These are phyloP conservation scores for Cladosporium cucumerinum DNA, from an alignment of 2,329 filamentous ascomycete genomes.

Conservation along the genomic window DNA sequence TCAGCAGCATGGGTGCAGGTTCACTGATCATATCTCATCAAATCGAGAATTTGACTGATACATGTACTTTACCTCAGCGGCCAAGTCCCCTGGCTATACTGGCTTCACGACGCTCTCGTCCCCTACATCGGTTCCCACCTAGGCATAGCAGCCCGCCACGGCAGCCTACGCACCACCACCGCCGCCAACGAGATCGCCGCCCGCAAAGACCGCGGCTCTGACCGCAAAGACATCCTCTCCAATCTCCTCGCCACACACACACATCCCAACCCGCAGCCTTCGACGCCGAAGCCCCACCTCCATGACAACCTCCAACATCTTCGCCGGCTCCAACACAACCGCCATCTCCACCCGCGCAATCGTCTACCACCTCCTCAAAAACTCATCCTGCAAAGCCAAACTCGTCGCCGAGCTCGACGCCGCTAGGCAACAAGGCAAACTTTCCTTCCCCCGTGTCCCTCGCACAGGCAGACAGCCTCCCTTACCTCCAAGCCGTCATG, in stretches of 20 bases:
- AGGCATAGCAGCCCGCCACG: slow-evolving; percentile 29
- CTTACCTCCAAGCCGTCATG: slow-evolving; percentile 44
- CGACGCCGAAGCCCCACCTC: slow-evolving; percentile 38
- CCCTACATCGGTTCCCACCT: slow-evolving; percentile 25
- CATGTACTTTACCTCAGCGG: not conserved
- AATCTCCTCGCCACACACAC: slow-evolving; percentile 46
- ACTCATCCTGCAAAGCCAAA: slow-evolving; percentile 29
- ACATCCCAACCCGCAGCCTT: slow-evolving; percentile 38
- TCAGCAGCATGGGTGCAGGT: slow-evolving; percentile 24
- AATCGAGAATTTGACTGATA: not conserved
- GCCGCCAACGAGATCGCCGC: slow-evolving; percentile 27
- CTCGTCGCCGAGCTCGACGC: slow-evolving; percentile 38
- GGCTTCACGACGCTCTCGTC: slow-evolving; percentile 31
- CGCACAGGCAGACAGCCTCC: slow-evolving; percentile 14
- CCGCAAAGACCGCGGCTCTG: slow-evolving; percentile 34
- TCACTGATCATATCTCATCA: no score
- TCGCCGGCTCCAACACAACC: slow-evolving; percentile 44
- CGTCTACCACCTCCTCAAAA: slow-evolving; percentile 39
- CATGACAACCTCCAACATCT: slow-evolving; percentile 37
- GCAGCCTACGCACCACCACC: slow-evolving; percentile 29
- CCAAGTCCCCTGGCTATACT: slow-evolving; percentile 25
- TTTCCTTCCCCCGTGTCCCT: slow-evolving; percentile 28
- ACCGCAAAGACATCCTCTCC: slow-evolving; percentile 49
- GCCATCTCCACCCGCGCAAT: slow-evolving; percentile 38
- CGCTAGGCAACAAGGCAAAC: slow-evolving; percentile 23